Evolutionary conservation across 164 flowering plant species (phyloP), one percentile per base, ranked within the genome.

Genomic region (Magnolia sinica): DNA sequence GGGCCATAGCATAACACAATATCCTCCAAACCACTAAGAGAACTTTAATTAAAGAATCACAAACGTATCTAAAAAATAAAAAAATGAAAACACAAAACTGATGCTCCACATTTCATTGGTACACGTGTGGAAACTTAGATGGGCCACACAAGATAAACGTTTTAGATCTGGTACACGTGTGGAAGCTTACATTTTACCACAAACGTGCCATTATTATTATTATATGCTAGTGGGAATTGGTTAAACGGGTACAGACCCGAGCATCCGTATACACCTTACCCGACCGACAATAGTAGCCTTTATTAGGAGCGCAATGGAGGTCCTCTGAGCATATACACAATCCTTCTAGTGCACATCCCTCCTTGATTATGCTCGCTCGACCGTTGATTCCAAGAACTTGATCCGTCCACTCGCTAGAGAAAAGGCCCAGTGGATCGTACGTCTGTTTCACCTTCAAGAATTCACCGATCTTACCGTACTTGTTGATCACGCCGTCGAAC

Each of bases 261-360:
- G 98, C 98, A 19, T 85, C 89, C 20, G 61, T 68, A 65, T 88
- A 93, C 23, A 91, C 76, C 75, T 80, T 85, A 0, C 98, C 98
- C 0, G 89, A 87, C 45, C 84, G 72, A 71, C 98, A 93, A 23
- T 78, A 81, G 70, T 91, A 93, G 11, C 92, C 92, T 70, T 85
- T 84, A 0, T 74, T 64, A 0, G 96, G 94, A 2, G 92, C 92
- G 83, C 96, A 93, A 73, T 93, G 92, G 13, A 16, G 58, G 79
- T 91, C 91, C 68, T 85, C 37, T 0, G 91, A 88, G 82, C 98
- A 93, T 8, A 89, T 78, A 65, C 98, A 93, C 64, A 93, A 70
- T 14, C 98, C 98, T 81, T 92, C 96, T 0, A 91, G 74, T 1
- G 95, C 96, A 82, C 96, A 94, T 1, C 98, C 95, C 0, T 89